Base-by-base conservation (phyloP, 495 filamentous ascomycete genomes). In the Beverwykella pulmonaria region DNA sequence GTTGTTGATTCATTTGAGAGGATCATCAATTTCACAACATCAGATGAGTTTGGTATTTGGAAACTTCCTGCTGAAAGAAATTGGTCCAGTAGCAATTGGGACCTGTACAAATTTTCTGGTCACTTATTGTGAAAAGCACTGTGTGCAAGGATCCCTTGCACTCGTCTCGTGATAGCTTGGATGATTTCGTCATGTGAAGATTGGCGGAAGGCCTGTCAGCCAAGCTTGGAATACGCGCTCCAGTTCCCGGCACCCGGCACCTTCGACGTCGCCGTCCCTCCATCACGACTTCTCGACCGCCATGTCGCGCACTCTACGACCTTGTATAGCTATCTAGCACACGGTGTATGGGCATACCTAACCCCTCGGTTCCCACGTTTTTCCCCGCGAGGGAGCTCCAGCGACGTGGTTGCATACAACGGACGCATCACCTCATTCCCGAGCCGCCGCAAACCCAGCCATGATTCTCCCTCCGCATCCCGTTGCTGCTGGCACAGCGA, bases 401-500 rank as follows among this genome's bases (percentile, higher is more conserved):
- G 25, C 30, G 32, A 12, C 44, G 57, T 50, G 46, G 26, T 53
- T 53, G 59, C 59, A 41, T 61, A 39, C 30, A 47, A 19, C 12
- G 6, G 26, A 20, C 23, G 10, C 9, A 32, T 15, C 22, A 17
- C 22, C 44, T 22, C 47, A 41, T 20, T 47, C 30, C 25, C 46
- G 46, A 54, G 23, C 23, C 54, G n/a, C 54, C 20, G 53, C 15
- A 39, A 5, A 46, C n/a, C 50, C 14, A 17, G 56, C 44, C 29
- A 68, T 68, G 65, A 39, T 53, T 25, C 41, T 68, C 3, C 65
- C 59, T 9, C 52, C 52, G n/a, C 4, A 12, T 12, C 29, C 12
- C 59, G 67, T 61, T 50, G 69, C 55, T 63, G 63, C 68, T 27
- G 68, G 68, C 63, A 32, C 63, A 61, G 64, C 68, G 30, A 71